Percentiles rank a stretch among this genome's conserved stretches.
These are phyloP conservation scores for Nemophila menziesii DNA, from an alignment of 257 asterid species.

Conservation along the genomic window DNA sequence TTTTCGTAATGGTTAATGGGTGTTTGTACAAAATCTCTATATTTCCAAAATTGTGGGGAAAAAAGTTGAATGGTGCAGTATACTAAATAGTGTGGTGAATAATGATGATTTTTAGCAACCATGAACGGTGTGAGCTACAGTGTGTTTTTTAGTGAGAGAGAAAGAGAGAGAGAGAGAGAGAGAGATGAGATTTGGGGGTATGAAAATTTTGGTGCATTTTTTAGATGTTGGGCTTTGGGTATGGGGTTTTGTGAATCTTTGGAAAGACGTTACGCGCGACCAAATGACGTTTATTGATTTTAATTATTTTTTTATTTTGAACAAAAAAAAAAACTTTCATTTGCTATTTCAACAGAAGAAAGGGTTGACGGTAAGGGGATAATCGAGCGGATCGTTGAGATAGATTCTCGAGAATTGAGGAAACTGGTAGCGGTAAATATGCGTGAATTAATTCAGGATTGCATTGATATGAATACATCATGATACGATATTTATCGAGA, in stretches of 20 bases:
- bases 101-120: slow-evolving; percentile 24
- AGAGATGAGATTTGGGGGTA: slow-evolving; percentile 31
- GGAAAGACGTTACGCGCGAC: slow-evolving; percentile 37
- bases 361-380: no score
- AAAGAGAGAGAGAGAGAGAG: slow-evolving; percentile 13
- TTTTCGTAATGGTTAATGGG: slow-evolving; percentile 12
- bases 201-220: slow-evolving; percentile 21
- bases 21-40: slow-evolving; percentile 25
- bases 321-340: no score
- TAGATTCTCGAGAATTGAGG: no score
- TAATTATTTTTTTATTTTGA: not conserved
- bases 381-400: no score
- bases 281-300: slow-evolving; percentile 1
- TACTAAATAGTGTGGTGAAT: not conserved
- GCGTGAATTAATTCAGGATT: no score
- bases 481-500: no score
- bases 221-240: slow-evolving; percentile 18
- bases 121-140: slow-evolving; percentile 20
- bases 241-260: slow-evolving; percentile 50
- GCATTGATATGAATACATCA: no score
- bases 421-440: no score
- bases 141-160: slow-evolving; percentile 11
- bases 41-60: slow-evolving; percentile 15
- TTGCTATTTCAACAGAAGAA: no score
- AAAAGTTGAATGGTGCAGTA: not conserved